Percentiles rank a stretch among this genome's conserved stretches.
These are phyloP conservation scores for Alternaria brassicae DNA, from an alignment of 2,329 filamentous ascomycete species.

Conservation along the genomic window DNA sequence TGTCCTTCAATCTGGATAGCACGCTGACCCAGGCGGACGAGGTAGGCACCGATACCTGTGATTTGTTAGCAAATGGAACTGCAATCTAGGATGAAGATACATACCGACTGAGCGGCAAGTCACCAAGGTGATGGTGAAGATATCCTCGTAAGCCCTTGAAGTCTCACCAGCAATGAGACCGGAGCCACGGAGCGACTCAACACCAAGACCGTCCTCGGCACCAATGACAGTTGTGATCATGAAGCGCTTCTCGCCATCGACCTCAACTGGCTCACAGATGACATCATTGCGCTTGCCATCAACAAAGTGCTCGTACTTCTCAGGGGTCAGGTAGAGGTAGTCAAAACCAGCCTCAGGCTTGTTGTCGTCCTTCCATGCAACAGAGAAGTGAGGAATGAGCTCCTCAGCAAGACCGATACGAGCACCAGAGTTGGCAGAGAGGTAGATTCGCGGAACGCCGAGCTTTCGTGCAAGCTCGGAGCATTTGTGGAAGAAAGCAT, in stretches of 20 bases:
- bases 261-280: constrained; percentile 85
- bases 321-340: constrained; percentile 91
- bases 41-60: constrained; percentile 91
- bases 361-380: constrained; percentile 87
- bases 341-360: constrained; percentile 92
- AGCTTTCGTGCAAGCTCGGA: constrained; percentile 93
- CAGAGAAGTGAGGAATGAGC: constrained; percentile 94
- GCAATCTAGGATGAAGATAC: constrained; percentile 3
- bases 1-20: constrained; percentile 99
- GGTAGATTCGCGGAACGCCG: constrained; percentile 94
- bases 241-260: constrained; percentile 88
- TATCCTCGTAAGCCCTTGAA: constrained; percentile 95
- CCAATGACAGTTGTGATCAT: constrained; percentile 94
- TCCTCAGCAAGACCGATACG: constrained; percentile 96
- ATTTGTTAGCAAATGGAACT: constrained; percentile 43
- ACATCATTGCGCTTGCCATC: constrained; percentile 76
- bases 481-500: constrained; percentile 99
- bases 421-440: constrained; percentile 98
- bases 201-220: constrained; percentile 93
- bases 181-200: constrained; percentile 95
- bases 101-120: constrained; percentile 95
- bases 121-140: constrained; percentile 97
- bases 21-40: constrained; percentile 96
- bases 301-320: constrained; percentile 85
- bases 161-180: constrained; percentile 98